A percentile compares a stretch with the other conserved stretches of the same genome.
phyloP scores from a whole-genome alignment of 805 yeast genomes.

The Ogataea pignaliae region DNA sequence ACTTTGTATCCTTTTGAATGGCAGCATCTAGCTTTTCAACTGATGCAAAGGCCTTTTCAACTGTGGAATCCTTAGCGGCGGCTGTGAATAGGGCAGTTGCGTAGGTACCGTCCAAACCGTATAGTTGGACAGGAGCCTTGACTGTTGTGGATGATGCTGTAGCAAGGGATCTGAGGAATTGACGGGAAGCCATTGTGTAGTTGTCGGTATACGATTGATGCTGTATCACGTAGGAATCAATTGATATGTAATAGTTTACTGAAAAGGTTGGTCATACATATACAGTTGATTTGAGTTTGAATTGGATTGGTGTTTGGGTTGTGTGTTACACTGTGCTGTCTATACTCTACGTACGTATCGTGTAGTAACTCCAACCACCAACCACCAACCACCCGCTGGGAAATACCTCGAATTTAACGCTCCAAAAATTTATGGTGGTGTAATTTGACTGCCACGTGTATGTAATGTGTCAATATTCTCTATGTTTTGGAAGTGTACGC shows the following conservation, averaged over 20 bases:
- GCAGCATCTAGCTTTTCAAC: conserved; percentile 54
- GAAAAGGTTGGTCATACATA: no score
- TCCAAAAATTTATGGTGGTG: no score
- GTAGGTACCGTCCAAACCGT: conserved; percentile 94
- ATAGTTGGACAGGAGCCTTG: conserved; percentile 89
- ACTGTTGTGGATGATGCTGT: conserved; percentile 44
- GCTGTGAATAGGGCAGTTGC: conserved; percentile 94
- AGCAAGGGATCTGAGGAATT: conserved; percentile 68
- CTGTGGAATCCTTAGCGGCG: conserved; percentile 73
- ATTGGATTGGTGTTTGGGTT: no score
- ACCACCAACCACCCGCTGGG: background rate
- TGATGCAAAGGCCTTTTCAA: conserved; percentile 63
- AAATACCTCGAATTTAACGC: no score
- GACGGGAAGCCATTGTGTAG: conserved; percentile 53
- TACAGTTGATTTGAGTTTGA: no score
- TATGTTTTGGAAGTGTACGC: no score
- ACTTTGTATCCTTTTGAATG: conserved; percentile 59
- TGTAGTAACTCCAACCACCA: background rate
- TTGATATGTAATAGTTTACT: no score
- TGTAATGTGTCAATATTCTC: no score
- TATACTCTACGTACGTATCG: no score
- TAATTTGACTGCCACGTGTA: no score
- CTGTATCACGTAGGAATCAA: no score
- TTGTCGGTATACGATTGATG: background rate
- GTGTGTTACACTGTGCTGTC: no score